A percentile compares a stretch with the other conserved stretches of the same genome.
These are phyloP conservation scores for Zarea fungicola DNA, from an alignment of 2,329 filamentous ascomycete genomes.

Conservation along the genomic window DNA sequence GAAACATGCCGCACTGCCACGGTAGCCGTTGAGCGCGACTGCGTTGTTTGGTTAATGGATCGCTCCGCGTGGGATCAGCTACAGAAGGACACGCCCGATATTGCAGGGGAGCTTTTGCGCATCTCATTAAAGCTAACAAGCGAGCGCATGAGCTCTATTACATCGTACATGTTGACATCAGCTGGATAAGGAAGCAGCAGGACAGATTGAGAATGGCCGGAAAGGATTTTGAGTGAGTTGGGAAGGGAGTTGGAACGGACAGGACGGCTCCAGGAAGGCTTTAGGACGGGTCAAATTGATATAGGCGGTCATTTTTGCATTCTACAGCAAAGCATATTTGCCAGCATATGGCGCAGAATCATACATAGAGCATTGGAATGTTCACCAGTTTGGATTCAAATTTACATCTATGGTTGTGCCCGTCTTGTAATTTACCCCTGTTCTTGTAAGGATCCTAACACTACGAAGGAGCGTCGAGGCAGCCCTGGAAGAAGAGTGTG, in stretches of 20 bases:
- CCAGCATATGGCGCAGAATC: not conserved
- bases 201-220: no score
- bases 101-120: slow-evolving; percentile 77
- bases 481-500: not conserved
- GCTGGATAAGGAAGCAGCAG: slow-evolving; percentile 31
- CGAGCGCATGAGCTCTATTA: slow-evolving; percentile 77
- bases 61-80: slow-evolving; percentile 65
- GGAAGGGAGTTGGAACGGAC: no score
- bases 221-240: no score
- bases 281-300: no score
- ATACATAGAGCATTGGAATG: slow-evolving; percentile 3
- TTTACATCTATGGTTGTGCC: no score
- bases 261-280: no score
- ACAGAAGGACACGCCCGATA: slow-evolving; percentile 66
- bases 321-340: not conserved
- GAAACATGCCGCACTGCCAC: slow-evolving; percentile 84
- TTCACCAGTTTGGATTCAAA: not conserved
- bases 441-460: no score
- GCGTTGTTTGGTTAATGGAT: slow-evolving; percentile 77
- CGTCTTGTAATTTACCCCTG: no score
- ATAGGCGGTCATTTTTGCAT: not conserved
- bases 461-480: not conserved
- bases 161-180: slow-evolving; percentile 48
- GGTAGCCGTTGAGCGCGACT: slow-evolving; percentile 75
- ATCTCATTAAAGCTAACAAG: slow-evolving; percentile 91